Base-by-base conservation (phyloP, 768 basidiomycete genomes). In the Rhizopogon vulgaris region DNA sequence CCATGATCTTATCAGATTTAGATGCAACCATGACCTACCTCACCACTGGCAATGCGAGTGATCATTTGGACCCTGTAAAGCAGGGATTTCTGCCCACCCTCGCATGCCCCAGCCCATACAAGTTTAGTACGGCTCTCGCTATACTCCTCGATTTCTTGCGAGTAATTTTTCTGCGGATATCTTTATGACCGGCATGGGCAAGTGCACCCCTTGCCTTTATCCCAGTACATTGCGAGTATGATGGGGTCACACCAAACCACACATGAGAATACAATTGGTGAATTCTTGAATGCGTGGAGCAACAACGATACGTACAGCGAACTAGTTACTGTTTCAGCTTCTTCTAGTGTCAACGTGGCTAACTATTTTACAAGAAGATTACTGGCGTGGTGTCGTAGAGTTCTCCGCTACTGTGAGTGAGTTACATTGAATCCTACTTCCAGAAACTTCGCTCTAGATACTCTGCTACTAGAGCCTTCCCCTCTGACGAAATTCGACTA, bases 151-250 rank as follows among this genome's bases (percentile, higher is more conserved):
- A 12, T 22, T 1, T 41, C 53, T 41, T 48, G 50, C 57, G 38
- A 43, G 54, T 57, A 37, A 50, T 36, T 11, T 38, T 0, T n/a
- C 17, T 17, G 11, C 25, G n/a, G n/a, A 4, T 34, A 15, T 43
- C 24, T 49, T 18, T 27, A 51, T 43, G 34, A 9, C 30, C 18
- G 53, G 52, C 5, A 17, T 50, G 14, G 41, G 41, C 49, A 61
- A 49, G 39, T 62, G n/a, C n/a, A 61, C 36, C 59, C 56, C 15
- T 3, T 50, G 27, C 42, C 41, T 30, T 3, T 32, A 22, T 32
- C 43, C 14, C 38, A 43, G 27, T 50, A 28, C 27, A 30, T 50
- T 8, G 38, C 49, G 8, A 24, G 32, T 5, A 10, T 36, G 2
- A 36, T 14, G 34, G 12, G 5, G 12, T 14, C 34, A 36, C 11